phyloP scores from a whole-genome alignment of 345 rosid genomes.

The Ceriops zippeliana region DNA sequence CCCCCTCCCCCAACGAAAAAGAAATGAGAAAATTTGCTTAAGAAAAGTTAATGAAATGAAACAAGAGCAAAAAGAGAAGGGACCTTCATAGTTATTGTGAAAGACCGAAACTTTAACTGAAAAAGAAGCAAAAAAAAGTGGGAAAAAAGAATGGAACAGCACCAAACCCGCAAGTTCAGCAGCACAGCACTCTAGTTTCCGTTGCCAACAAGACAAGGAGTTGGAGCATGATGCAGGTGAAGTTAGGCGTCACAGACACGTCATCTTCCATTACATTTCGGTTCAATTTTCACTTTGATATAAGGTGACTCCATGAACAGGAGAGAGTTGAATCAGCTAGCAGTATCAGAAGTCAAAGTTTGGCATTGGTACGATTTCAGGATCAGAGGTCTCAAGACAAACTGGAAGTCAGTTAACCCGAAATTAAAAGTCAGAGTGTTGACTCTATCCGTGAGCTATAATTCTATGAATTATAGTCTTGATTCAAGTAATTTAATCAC shows the following conservation, averaged over 20 bases:
- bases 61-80: not conserved
- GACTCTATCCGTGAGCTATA: too few species aligned
- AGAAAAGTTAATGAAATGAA: not conserved
- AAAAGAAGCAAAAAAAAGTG: slow-evolving; percentile 6
- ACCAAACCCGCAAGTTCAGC: slow-evolving; percentile 6
- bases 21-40: not conserved
- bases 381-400: too few species aligned
- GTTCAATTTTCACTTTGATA: too few species aligned
- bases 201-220: slow-evolving; percentile 23
- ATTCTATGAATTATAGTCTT: too few species aligned
- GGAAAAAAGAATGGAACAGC: slow-evolving; percentile 22
- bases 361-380: too few species aligned
- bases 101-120: slow-evolving; percentile 47
- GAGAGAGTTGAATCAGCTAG: too few species aligned
- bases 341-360: too few species aligned
- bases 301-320: too few species aligned
- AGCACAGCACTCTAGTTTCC: slow-evolving; percentile 6
- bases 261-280: slow-evolving; percentile 15
- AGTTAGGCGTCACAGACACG: slow-evolving; percentile 6
- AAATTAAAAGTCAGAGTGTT: too few species aligned
- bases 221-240: slow-evolving; percentile 19
- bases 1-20: slow-evolving; percentile 4
- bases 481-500: too few species aligned
- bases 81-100: slow-evolving; percentile 40
- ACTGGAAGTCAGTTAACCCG: too few species aligned